A percentile compares a stretch with the other conserved stretches of the same genome.
These are phyloP conservation scores for Emericellopsis terricola DNA, from an alignment of 495 filamentous ascomycete genomes.

Conservation along the genomic window DNA sequence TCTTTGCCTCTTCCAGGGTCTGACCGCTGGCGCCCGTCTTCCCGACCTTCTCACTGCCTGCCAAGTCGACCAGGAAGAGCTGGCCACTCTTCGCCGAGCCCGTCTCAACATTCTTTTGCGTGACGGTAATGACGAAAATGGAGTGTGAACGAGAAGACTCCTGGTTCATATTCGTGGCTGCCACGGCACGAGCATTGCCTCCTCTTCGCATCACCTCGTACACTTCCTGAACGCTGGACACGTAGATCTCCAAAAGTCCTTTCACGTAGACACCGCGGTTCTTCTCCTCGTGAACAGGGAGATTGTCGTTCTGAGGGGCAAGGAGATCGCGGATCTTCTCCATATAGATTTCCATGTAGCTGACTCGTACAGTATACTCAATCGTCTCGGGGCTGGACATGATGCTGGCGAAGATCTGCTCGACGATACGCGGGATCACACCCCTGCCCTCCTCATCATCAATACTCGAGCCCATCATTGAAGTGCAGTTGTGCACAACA, in stretches of 20 bases:
- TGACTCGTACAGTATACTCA: constrained; percentile 92
- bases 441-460: constrained; percentile 78
- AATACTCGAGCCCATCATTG: constrained; percentile 98
- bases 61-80: constrained; percentile 92
- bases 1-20: constrained; percentile 95
- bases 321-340: constrained; percentile 90
- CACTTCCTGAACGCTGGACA: constrained; percentile 86
- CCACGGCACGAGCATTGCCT: constrained; percentile 74
- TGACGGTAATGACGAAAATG: constrained; percentile 93
- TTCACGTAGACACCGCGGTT: constrained; percentile 93
- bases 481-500: no score
- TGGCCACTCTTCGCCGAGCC: constrained; percentile 93
- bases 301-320: constrained; percentile 81
- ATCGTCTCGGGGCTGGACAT: constrained; percentile 79
- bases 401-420: constrained; percentile 95
- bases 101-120: constrained; percentile 95
- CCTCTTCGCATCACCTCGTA: constrained; percentile 95
- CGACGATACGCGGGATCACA: constrained; percentile 92
- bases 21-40: constrained; percentile 97
- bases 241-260: constrained; percentile 85
- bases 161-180: constrained; percentile 99
- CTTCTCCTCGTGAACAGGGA: constrained; percentile 96
- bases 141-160: constrained; percentile 97
- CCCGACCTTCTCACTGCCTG: constrained; percentile 94
- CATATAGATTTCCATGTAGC: constrained; percentile 99